Evolutionary conservation across 2,329 filamentous ascomycete species (phyloP).

Genomic region (Bipolaris oryzae): DNA sequence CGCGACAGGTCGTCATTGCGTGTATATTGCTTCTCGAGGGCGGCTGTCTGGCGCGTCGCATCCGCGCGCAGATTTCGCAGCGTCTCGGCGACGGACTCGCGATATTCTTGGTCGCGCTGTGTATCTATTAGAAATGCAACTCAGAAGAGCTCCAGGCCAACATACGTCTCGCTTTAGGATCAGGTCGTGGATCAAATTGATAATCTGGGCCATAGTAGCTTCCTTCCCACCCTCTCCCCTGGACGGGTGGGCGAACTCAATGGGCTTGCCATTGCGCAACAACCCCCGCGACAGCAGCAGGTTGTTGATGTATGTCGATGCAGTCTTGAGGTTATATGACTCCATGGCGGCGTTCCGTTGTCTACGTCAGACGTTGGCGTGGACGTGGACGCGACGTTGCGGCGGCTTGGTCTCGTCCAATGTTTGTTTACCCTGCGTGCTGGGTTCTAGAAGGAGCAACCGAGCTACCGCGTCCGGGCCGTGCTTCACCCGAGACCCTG

Average conservation of each 20-base stretch:
- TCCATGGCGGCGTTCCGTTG: slow-evolving; percentile 49
- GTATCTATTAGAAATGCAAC: slow-evolving; percentile 14
- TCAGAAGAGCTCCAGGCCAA: neutral
- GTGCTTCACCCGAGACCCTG: neutral
- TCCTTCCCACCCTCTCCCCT: slow-evolving; percentile 66
- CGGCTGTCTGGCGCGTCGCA: slow-evolving; percentile 72
- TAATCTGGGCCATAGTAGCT: slow-evolving; percentile 81
- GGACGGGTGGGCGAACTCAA: slow-evolving; percentile 81
- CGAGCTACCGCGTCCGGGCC: slow-evolving; percentile 5
- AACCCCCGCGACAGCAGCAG: slow-evolving; percentile 68
- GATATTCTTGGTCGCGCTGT: slow-evolving; percentile 86
- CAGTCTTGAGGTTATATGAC: slow-evolving; percentile 62
- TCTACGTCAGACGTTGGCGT: slow-evolving; percentile 11
- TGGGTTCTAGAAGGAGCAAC: slow-evolving; percentile 16
- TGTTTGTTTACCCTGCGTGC: slow-evolving; percentile 20
- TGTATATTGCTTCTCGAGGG: slow-evolving; percentile 65
- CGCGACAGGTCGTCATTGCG: slow-evolving; percentile 63
- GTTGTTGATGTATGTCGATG: slow-evolving; percentile 69
- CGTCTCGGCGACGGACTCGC: slow-evolving; percentile 79
- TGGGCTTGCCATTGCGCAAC: slow-evolving; percentile 67
- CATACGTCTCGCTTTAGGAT: slow-evolving; percentile 86
- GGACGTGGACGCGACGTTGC: slow-evolving; percentile 12
- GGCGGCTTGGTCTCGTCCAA: slow-evolving; percentile 9
- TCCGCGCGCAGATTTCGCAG: slow-evolving; percentile 78
- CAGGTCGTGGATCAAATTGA: slow-evolving; percentile 92